These are phyloP conservation scores for Tetrahymena malaccensis DNA, from an alignment of 73 alveolate genomes.

Conservation along the genomic window DNA sequence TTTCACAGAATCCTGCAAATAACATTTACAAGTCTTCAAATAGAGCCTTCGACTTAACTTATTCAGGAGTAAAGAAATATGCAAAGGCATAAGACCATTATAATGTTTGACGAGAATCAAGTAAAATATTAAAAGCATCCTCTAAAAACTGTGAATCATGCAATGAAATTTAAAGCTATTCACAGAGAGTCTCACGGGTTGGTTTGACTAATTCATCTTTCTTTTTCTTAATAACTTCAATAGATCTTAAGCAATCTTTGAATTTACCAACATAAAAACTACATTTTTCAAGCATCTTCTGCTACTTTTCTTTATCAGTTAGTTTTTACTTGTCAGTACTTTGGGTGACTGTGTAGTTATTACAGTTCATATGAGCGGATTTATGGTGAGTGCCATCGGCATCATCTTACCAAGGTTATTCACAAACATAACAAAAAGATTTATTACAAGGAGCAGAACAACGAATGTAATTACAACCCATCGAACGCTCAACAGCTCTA, in stretches of 20 bases:
- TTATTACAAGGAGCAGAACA: conserved; percentile 58
- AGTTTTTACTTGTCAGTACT: neutral
- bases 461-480: conserved; percentile 61
- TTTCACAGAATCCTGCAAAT: neutral
- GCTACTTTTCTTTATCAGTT: neutral
- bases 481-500: conserved; percentile 51
- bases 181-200: neutral
- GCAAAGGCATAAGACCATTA: neutral
- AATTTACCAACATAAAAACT: neutral
- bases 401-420: conserved; percentile 45
- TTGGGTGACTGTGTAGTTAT: neutral
- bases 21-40: neutral
- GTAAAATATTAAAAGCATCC: neutral
- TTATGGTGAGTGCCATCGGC: neutral
- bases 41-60: neutral
- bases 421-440: conserved; percentile 70
- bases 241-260: neutral
- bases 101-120: neutral
- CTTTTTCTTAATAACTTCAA: neutral
- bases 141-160: neutral
- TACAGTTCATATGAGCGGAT: neutral
- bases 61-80: neutral
- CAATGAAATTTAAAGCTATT: neutral
- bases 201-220: neutral
- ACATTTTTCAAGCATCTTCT: neutral